These are phyloP conservation scores for Kentomonas sorsogonicus DNA, from an alignment of 208 protist genomes.

Conservation along the genomic window DNA sequence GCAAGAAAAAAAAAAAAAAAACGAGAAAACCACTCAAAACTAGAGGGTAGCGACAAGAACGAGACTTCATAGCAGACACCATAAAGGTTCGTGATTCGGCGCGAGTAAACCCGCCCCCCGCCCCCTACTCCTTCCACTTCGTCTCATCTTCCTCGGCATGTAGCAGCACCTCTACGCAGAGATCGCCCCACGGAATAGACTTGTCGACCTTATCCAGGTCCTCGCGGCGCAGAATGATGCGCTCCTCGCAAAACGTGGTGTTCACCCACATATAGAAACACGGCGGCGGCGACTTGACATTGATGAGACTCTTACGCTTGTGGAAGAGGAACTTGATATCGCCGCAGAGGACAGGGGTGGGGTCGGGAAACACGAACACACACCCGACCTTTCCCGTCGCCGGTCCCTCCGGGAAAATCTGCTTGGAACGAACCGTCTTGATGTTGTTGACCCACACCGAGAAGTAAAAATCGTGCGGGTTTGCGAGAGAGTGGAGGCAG, in stretches of 20 bases:
- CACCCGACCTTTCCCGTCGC: constrained; percentile 16
- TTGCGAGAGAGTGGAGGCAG: background rate
- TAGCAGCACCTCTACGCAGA: background rate
- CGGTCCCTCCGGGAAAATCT: constrained; percentile 21
- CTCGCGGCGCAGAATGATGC: constrained; percentile 7
- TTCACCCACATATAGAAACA: constrained; percentile 39
- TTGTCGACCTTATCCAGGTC: constrained; percentile 32
- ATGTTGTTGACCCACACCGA: constrained; percentile 18
- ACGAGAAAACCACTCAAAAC: background rate
- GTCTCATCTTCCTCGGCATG: too few relatives aligned
- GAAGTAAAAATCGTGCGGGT: constrained; percentile 35
- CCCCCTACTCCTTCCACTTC: too few relatives aligned
- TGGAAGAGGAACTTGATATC: constrained; percentile 32
- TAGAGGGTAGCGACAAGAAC: background rate
- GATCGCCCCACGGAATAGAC: background rate
- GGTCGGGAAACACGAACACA: constrained; percentile 27
- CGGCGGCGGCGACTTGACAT: constrained; percentile 11
- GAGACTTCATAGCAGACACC: background rate
- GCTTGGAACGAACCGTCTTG: background rate
- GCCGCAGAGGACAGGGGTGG: constrained; percentile 15
- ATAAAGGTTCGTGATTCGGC: too few relatives aligned
- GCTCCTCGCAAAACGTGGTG: constrained; percentile 20
- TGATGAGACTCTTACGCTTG: constrained; percentile 28
- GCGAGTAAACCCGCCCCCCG: too few relatives aligned
- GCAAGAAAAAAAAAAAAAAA: background rate